A percentile compares a stretch with the other conserved stretches of the same genome.
These are phyloP conservation scores for Clonostachys chloroleuca DNA, from an alignment of 2,329 filamentous ascomycete genomes.

Conservation along the genomic window DNA sequence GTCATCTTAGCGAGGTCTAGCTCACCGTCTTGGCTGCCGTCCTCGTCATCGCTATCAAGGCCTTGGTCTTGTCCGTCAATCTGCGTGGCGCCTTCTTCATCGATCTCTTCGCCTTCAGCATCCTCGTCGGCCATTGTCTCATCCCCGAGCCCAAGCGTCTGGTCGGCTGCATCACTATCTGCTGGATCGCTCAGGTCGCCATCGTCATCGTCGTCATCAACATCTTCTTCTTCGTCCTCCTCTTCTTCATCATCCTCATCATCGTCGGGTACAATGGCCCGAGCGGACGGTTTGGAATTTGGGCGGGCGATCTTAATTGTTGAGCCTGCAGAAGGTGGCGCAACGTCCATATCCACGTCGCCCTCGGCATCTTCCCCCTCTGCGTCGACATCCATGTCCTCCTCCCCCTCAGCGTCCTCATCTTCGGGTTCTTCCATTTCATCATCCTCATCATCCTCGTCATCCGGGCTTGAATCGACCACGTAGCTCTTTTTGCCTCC, in stretches of 20 bases:
- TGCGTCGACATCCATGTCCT: constrained; percentile 27
- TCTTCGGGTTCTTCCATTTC: constrained; percentile 31
- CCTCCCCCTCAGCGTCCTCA: constrained; percentile 24
- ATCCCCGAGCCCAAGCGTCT: constrained; percentile 31
- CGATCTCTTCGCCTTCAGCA: constrained; percentile 40
- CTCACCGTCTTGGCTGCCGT: constrained; percentile 41
- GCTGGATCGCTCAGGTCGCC: constrained; percentile 51
- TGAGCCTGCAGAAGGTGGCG: constrained; percentile 19
- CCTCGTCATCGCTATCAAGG: constrained; percentile 36
- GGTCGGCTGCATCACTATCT: constrained; percentile 40
- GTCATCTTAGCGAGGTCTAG: constrained; percentile 57
- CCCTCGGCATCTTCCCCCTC: constrained; percentile 32
- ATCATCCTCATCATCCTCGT: constrained; percentile 34
- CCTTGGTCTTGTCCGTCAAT: constrained; percentile 28
- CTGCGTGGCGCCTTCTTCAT: constrained; percentile 34
- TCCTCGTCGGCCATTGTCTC: constrained; percentile 43
- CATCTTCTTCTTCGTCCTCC: constrained; percentile 16
- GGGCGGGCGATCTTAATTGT: constrained; percentile 40
- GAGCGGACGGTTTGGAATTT: constrained; percentile 13
- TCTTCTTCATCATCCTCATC: not conserved
- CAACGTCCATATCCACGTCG: constrained; percentile 38
- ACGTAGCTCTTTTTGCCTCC: constrained; percentile 56
- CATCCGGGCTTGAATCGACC: constrained; percentile 49
- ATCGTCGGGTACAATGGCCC: constrained; percentile 5
- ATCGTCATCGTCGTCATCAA: constrained; percentile 46